Conservation (phyloP, 345 rosid genomes). For the Heritiera fomes region DNA sequence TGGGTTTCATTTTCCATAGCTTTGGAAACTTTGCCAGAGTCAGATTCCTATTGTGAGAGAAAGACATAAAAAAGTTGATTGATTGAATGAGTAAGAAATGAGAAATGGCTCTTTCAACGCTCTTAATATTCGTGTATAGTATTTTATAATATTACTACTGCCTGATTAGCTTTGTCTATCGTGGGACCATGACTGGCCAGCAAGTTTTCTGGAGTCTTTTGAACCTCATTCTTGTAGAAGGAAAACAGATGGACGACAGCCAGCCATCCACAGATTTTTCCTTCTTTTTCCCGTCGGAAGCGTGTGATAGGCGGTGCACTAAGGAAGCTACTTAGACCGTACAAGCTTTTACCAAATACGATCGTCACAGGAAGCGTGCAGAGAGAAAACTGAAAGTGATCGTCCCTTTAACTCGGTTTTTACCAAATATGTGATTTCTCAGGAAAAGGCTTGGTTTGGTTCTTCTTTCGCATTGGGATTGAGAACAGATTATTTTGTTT, state of each 20-base stretch:
- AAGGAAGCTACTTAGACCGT: too few species aligned
- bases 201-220: background rate
- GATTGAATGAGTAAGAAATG: background rate
- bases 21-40: conserved; percentile 2
- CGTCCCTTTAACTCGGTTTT: too few species aligned
- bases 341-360: too few species aligned
- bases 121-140: background rate
- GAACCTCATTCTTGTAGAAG: background rate
- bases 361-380: too few species aligned
- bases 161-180: background rate
- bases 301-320: too few species aligned
- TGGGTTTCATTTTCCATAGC: conserved; percentile 16
- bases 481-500: too few species aligned
- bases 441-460: too few species aligned
- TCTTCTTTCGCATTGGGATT: too few species aligned
- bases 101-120: background rate
- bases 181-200: background rate
- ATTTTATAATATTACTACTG: background rate
- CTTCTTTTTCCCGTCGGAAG: too few species aligned
- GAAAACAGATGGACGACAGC: background rate
- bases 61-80: background rate
- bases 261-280: too few species aligned
- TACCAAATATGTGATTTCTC: too few species aligned
- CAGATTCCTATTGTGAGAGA: background rate
- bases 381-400: too few species aligned